Percentiles rank a stretch among this genome's conserved stretches.
These are phyloP conservation scores for Kitagawia praeruptora DNA, from an alignment of 129 eudicot genomes.

Conservation along the genomic window DNA sequence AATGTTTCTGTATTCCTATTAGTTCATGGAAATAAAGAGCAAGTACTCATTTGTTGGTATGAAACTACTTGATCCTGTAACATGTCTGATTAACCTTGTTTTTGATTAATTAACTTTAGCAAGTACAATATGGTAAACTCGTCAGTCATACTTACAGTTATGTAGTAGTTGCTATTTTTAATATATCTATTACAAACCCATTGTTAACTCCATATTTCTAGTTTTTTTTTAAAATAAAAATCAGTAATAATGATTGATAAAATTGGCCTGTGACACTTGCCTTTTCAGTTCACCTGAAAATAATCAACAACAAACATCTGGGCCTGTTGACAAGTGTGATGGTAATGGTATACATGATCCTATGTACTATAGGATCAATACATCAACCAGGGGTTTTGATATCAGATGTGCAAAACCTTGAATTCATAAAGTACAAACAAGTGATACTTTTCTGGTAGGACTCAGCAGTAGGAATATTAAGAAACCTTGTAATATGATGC, in stretches of 20 bases:
- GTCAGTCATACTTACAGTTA: not conserved
- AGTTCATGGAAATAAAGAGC: not conserved
- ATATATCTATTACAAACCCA: not conserved
- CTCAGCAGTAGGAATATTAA: not conserved
- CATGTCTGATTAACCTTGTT: not conserved
- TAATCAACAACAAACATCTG: slow-evolving; percentile 30
- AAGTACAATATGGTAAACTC: not conserved
- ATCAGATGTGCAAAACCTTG: not conserved
- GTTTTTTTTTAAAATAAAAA: not conserved
- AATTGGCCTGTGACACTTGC: slow-evolving; percentile 7
- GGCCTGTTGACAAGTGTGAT: slow-evolving; percentile 18
- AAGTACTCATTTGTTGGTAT: too few relatives aligned
- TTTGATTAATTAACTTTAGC: not conserved
- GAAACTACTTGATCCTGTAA: not conserved
- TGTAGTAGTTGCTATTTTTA: not conserved
- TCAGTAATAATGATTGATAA: not conserved
- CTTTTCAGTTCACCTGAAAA: slow-evolving; percentile 48
- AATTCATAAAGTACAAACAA: not conserved
- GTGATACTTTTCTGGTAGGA: not conserved
- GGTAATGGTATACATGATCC: slow-evolving; percentile 31
- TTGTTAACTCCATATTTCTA: not conserved
- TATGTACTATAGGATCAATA: not conserved
- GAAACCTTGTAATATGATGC: not conserved
- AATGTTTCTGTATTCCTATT: too few relatives aligned
- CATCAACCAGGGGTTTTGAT: not conserved